These are phyloP conservation scores for Typha latifolia DNA, from an alignment of 176 grass and related monocot genomes.

Conservation along the genomic window DNA sequence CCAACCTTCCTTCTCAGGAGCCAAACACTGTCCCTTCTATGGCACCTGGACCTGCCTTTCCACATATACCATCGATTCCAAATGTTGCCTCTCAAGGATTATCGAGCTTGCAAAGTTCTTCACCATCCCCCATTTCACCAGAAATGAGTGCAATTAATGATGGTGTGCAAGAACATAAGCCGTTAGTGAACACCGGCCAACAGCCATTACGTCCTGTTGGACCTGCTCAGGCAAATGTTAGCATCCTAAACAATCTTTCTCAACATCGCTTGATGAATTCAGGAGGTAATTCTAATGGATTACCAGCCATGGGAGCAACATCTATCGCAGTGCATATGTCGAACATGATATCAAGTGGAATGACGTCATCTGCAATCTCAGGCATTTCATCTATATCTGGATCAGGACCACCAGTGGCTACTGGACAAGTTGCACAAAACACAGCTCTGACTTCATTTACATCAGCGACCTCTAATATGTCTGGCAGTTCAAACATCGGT, in stretches of 20 bases:
- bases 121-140: constrained; percentile 71
- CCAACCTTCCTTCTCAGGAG: constrained; percentile 36
- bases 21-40: constrained; percentile 44
- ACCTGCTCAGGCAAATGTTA: constrained; percentile 52
- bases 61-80: constrained; percentile 42
- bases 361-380: constrained; percentile 46
- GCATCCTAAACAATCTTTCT: constrained; percentile 75
- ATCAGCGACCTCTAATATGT: constrained; percentile 41
- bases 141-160: constrained; percentile 64
- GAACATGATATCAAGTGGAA: constrained; percentile 79
- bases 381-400: constrained; percentile 65
- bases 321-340: constrained; percentile 91
- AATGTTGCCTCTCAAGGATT: constrained; percentile 58
- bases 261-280: constrained; percentile 52
- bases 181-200: constrained; percentile 48
- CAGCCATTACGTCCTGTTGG: constrained; percentile 59
- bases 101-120: constrained; percentile 51
- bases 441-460: constrained; percentile 52
- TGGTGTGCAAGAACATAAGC: constrained; percentile 69
- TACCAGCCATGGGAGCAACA: constrained; percentile 60
- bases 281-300: constrained; percentile 49
- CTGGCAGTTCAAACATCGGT: constrained; percentile 54
- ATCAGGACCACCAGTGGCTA: constrained; percentile 40
- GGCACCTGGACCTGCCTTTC: constrained; percentile 48
- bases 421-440: constrained; percentile 52